Evolutionary conservation across 331 rosid species (phyloP).

Genomic region (Ulmus americana): DNA sequence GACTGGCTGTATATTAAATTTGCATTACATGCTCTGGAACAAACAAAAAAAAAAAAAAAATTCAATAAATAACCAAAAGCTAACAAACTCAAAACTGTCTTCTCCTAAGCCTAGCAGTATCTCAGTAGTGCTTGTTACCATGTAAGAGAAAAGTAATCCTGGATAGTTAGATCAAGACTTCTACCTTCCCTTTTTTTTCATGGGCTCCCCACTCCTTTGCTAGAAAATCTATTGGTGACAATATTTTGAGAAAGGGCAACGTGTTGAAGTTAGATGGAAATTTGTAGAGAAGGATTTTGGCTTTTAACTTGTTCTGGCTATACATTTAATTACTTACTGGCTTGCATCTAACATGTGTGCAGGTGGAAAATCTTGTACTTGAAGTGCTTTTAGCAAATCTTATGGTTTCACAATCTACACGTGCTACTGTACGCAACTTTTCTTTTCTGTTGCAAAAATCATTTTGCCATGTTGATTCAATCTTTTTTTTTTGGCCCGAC

Average conservation of each 20-base stretch:
- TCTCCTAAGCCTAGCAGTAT: too few relatives aligned
- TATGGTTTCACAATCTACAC: conserved; percentile 47
- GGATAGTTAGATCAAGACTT: too few relatives aligned
- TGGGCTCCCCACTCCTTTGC: too few relatives aligned
- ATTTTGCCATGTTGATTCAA: neutral
- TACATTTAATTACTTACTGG: neutral
- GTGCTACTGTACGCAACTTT: conserved; percentile 49
- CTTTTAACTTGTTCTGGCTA: conserved; percentile 2
- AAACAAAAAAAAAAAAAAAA: neutral
- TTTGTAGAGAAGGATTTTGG: neutral
- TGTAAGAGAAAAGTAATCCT: too few relatives aligned
- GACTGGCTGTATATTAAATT: too few relatives aligned
- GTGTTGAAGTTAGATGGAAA: neutral
- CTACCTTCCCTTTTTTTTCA: too few relatives aligned
- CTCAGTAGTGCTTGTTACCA: too few relatives aligned
- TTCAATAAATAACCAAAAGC: too few relatives aligned
- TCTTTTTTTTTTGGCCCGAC: neutral
- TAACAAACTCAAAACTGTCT: too few relatives aligned
- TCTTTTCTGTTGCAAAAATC: conserved; percentile 1
- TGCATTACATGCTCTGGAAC: too few relatives aligned
- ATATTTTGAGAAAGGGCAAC: conserved; percentile 5
- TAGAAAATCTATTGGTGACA: neutral
- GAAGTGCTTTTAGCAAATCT: conserved; percentile 80
- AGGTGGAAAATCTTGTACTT: conserved; percentile 78
- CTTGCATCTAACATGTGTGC: conserved; percentile 14